Percentiles rank a stretch among this genome's conserved stretches.
phyloP scores from a whole-genome alignment of 257 asterid genomes.

The Penstemon eatonii region DNA sequence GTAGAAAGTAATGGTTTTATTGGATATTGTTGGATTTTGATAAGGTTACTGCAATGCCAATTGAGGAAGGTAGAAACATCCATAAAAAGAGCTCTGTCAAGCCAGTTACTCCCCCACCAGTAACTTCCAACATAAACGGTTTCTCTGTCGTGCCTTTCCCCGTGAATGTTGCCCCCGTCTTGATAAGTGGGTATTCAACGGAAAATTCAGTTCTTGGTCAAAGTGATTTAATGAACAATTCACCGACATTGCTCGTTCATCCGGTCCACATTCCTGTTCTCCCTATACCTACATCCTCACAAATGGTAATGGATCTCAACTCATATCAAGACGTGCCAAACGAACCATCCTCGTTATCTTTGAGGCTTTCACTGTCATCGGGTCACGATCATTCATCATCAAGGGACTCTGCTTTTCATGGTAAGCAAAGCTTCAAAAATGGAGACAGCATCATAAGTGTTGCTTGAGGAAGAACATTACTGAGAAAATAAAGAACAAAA shows the following conservation, averaged over 20 bases:
- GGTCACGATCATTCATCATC: conserved; percentile 48
- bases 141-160: conserved; percentile 49
- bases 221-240: conserved; percentile 28
- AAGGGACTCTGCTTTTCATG: conserved; percentile 30
- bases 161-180: conserved; percentile 23
- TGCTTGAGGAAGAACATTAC: conserved; percentile 36
- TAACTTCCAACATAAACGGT: conserved; percentile 39
- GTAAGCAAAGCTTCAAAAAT: conserved; percentile 36
- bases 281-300: conserved; percentile 35
- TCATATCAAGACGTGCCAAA: conserved; percentile 24
- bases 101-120: conserved; percentile 21
- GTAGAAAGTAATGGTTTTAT: too few species aligned
- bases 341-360: conserved; percentile 52
- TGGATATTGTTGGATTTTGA: conserved; percentile 8
- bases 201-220: conserved; percentile 30
- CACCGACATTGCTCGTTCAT: conserved; percentile 36
- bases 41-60: conserved; percentile 61
- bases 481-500: conserved; percentile 10
- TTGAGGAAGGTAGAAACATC: conserved; percentile 39
- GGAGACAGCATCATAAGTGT: conserved; percentile 53
- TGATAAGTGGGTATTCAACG: conserved; percentile 43
- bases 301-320: too few species aligned
- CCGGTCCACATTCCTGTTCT: conserved; percentile 31
- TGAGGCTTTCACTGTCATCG: conserved; percentile 64
- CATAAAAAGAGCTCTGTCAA: conserved; percentile 33